Base-by-base conservation (phyloP, 805 yeast species). In the Millerozyma acaciae region DNA sequence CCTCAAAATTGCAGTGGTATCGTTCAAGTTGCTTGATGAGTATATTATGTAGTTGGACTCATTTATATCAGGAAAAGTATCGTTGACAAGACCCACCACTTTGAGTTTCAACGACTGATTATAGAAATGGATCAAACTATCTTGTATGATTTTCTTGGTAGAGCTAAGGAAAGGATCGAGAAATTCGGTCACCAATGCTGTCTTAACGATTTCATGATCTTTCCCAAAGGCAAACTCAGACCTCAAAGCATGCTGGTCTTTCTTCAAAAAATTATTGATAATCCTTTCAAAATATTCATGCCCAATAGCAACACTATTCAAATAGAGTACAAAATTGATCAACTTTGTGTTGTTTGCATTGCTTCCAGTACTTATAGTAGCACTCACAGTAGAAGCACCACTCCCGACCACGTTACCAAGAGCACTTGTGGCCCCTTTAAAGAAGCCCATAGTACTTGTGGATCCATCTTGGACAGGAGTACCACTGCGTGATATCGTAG, bases 221-320 rank as follows among this genome's bases (percentile, higher is more conserved):
- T 51, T 59, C 5, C 65, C 68, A 36, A 64, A 64, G 6, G 70
- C 63, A 39, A 52, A 64, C 24, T 40, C 40, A 32, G 41, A 41
- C 16, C 40, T 41, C 28, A 65, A 44, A 33, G 48, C 47, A 7
- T 44, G 38, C 3, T 45, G 48, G 15, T 44, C 44, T 26, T 52
- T 48, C 26, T 43, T 47, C 3, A 50, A 50, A 23, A 75, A 42
- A 29, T 73, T 72, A n/a, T 54, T 59, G 7, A 78, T 44, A 23
- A 85, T 57, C 37, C 73, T 76, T 8, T 59, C 53, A 21, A 84
- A 65, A 48, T 85, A 84, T 6, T 63, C 68, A 15, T 73, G 69
- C 16, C 84, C 78, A 26, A 80, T 60, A 8, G 81, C 76, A 4
- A 88, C 64, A 2, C 94, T 80, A 56, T 90, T 89, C 38, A 88